Percentiles rank a stretch among this genome's conserved stretches.
Conservation (phyloP, 768 basidiomycete genomes). For the Tricholoma saponaceum region DNA sequence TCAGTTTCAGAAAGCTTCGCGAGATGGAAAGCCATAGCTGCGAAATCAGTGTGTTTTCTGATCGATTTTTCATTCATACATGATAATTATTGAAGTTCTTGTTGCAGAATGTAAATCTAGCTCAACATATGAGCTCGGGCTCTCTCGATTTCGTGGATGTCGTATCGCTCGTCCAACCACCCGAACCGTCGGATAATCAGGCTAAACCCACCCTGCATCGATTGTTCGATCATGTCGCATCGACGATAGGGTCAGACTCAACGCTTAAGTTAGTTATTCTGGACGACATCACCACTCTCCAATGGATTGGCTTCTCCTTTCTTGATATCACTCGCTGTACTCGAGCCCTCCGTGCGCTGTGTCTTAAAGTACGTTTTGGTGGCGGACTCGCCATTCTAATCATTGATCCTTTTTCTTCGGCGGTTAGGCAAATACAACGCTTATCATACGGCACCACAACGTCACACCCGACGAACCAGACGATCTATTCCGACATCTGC, state of each 20-base stretch:
- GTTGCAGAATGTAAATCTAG: conserved; percentile 35
- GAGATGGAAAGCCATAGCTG: conserved; percentile 60
- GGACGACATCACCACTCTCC: conserved; percentile 65
- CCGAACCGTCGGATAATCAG: conserved; percentile 14
- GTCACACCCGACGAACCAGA: conserved; percentile 54
- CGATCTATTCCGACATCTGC: conserved; percentile 51
- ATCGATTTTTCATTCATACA: not conserved
- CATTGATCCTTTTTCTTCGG: not conserved
- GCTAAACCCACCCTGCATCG: conserved; percentile 24
- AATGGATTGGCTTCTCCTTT: conserved; percentile 63
- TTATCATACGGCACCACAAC: conserved; percentile 65
- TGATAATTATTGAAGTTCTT: not conserved
- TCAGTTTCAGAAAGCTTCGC: conserved; percentile 53
- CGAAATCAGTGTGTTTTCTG: conserved; percentile 52
- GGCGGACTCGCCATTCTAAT: not conserved
- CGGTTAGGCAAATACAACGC: conserved; percentile 43
- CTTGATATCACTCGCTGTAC: conserved; percentile 52
- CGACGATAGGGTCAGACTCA: conserved; percentile 15
- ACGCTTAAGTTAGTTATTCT: conserved; percentile 47
- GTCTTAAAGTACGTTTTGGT: conserved; percentile 43
- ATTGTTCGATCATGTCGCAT: conserved; percentile 33
- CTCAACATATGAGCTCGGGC: conserved; percentile 31
- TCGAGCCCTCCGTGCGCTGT: conserved; percentile 55
- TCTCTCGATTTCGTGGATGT: conserved; percentile 55
- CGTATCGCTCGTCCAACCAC: conserved; percentile 29